These are phyloP conservation scores for Termitomyces sp. DNA, from an alignment of 768 basidiomycete genomes.

Conservation along the genomic window DNA sequence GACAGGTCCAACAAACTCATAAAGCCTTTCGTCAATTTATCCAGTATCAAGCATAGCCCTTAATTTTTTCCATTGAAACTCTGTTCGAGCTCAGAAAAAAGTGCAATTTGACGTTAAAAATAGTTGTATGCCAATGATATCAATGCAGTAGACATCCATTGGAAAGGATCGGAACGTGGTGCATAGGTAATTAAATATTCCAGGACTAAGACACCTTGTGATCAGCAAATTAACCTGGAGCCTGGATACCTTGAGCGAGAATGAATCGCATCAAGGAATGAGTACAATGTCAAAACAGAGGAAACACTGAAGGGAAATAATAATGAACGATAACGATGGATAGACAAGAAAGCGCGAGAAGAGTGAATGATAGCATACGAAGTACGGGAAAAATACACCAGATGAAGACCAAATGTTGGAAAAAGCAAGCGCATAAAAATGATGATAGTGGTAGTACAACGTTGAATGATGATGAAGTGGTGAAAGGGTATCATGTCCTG, in stretches of 20 bases:
- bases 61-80: neutral
- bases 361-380: constrained; percentile 11
- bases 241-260: neutral
- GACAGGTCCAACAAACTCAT: no score
- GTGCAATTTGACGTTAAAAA: constrained; percentile 4
- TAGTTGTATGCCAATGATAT: constrained; percentile 19
- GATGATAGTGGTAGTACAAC: constrained; percentile 3
- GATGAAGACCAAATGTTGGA: constrained; percentile 4
- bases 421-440: constrained; percentile 1
- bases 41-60: no score
- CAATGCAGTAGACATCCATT: constrained; percentile 31
- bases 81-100: neutral
- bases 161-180: constrained; percentile 23
- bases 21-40: no score
- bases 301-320: constrained; percentile 13
- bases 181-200: constrained; percentile 21
- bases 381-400: constrained; percentile 16
- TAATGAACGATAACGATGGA: constrained; percentile 32
- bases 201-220: constrained; percentile 7
- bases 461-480: constrained; percentile 7
- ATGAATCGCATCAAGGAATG: neutral
- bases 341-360: constrained; percentile 28
- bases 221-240: neutral
- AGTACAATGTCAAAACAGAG: constrained; percentile 15
- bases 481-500: constrained; percentile 26